Percentiles rank a stretch among this genome's conserved stretches.
Conservation (phyloP, 2,329 filamentous ascomycete species). For the Fusarium tupiense region DNA sequence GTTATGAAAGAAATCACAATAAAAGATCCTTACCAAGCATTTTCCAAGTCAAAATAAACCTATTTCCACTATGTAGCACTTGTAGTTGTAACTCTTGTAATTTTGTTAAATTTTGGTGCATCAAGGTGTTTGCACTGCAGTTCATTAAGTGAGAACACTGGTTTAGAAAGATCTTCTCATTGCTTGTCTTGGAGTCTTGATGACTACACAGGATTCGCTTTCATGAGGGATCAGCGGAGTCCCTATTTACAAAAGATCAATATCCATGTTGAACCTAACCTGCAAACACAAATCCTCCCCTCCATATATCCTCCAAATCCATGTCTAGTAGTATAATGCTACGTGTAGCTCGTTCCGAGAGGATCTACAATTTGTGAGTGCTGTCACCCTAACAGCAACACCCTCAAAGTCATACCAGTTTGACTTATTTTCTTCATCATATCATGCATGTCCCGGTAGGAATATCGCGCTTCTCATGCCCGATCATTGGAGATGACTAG, state of each 20-base stretch:
- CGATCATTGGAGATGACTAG: conserved; percentile 44
- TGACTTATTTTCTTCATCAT: conserved; percentile 6
- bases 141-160: background rate
- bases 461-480: conserved; percentile 53
- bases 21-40: background rate
- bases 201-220: conserved; percentile 23
- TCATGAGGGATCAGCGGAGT: background rate
- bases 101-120: background rate
- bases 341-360: conserved; percentile 44
- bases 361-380: conserved; percentile 46
- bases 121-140: background rate
- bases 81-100: background rate
- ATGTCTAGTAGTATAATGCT: conserved; percentile 30
- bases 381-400: conserved; percentile 47
- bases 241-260: conserved; percentile 1
- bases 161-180: conserved; percentile 28
- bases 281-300: background rate
- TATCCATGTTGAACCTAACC: background rate
- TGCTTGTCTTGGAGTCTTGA: conserved; percentile 19
- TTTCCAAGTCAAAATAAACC: background rate
- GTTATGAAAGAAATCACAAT: background rate
- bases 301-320: background rate
- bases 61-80: background rate
- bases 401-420: conserved; percentile 42
- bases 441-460: conserved; percentile 52